phyloP scores from a whole-genome alignment of 2,329 filamentous ascomycete genomes.

The Neopestalotiopsis sp. region DNA sequence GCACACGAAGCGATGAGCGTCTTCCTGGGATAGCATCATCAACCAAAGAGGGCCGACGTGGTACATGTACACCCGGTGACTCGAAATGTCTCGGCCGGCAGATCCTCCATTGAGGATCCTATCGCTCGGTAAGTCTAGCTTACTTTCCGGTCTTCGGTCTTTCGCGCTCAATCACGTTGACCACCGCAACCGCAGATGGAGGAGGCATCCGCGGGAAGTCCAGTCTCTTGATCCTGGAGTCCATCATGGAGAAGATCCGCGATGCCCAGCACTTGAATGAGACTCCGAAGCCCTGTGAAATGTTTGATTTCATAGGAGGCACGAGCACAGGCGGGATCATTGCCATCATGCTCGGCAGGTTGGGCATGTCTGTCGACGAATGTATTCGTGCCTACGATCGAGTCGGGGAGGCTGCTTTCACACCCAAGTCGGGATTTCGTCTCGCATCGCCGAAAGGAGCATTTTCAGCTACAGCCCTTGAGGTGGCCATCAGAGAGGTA shows the following conservation, averaged over 20 bases:
- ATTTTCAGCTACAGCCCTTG: slow-evolving; percentile 32
- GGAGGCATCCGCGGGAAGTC: slow-evolving; percentile 31
- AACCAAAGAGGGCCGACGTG: background rate
- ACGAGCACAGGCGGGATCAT: slow-evolving; percentile 35
- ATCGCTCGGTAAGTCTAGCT: background rate
- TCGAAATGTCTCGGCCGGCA: background rate
- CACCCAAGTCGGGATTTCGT: slow-evolving; percentile 22
- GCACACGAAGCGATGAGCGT: background rate
- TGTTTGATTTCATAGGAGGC: slow-evolving; percentile 33
- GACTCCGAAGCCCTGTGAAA: slow-evolving; percentile 29
- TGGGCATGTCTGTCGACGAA: slow-evolving; percentile 31
- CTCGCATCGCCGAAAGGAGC: slow-evolving; percentile 23
- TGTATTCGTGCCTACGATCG: slow-evolving; percentile 30
- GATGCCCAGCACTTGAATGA: background rate
- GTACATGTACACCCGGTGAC: background rate
- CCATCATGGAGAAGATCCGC: slow-evolving; percentile 25
- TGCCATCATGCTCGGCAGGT: slow-evolving; percentile 36
- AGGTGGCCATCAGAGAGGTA: slow-evolving; percentile 30
- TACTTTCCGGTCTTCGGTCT: background rate
- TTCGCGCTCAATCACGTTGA: background rate
- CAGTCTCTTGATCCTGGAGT: slow-evolving; percentile 28
- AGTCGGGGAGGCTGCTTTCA: slow-evolving; percentile 28
- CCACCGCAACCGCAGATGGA: slow-evolving; percentile 22
- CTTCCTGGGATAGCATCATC: background rate
- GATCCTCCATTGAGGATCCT: background rate